These are phyloP conservation scores for Euphorbia corollata DNA, from an alignment of 441 rosid genomes.

Conservation along the genomic window DNA sequence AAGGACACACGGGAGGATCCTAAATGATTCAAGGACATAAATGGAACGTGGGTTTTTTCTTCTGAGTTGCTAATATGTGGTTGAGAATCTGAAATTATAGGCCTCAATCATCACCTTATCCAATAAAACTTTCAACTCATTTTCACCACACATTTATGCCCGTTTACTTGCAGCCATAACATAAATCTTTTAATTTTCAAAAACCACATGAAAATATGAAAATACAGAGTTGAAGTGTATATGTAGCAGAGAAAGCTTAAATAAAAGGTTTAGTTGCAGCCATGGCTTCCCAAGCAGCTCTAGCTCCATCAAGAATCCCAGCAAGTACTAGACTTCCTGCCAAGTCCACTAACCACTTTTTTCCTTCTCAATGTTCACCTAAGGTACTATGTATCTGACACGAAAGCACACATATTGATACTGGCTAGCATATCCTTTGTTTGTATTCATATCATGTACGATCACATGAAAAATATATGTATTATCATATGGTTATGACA, in stretches of 20 bases:
- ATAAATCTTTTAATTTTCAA: neutral
- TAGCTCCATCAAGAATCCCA: conserved; percentile 74
- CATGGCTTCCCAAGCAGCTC: conserved; percentile 91
- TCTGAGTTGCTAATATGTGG: conserved; percentile 24
- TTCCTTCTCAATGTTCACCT: conserved; percentile 65
- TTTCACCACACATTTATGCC: conserved; percentile 47
- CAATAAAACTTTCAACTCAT: conserved; percentile 27
- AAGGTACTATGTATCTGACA: conserved; percentile 32
- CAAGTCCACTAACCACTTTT: conserved; percentile 46
- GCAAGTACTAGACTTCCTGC: conserved; percentile 54
- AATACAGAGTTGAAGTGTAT: conserved; percentile 20
- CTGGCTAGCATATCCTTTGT: no score
- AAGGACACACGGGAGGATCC: neutral
- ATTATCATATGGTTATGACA: no score
- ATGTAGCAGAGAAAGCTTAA: conserved; percentile 14
- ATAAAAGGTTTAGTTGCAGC: conserved; percentile 29
- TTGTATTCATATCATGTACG: no score
- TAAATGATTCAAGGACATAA: neutral
- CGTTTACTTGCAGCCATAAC: conserved; percentile 40
- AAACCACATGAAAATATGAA: neutral
- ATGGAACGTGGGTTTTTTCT: neutral
- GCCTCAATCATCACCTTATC: conserved; percentile 40
- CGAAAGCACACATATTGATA: no score
- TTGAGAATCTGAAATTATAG: conserved; percentile 18
- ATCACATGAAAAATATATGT: no score